These are phyloP conservation scores for Biscogniauxia marginata DNA, from an alignment of 2,329 filamentous ascomycete genomes.

Conservation along the genomic window DNA sequence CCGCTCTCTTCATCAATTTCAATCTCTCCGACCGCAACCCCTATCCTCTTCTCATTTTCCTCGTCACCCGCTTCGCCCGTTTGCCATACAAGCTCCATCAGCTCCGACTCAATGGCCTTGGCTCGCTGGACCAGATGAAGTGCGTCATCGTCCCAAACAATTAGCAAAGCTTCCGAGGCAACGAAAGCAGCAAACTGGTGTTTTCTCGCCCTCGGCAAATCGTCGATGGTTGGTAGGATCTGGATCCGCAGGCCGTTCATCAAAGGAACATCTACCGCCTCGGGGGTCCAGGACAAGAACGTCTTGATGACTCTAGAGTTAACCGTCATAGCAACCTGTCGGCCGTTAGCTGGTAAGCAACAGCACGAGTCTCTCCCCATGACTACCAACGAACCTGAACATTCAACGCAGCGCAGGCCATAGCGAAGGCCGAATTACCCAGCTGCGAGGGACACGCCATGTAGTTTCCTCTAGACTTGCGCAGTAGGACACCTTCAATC, in stretches of 20 bases:
- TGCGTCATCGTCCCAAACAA: conserved; percentile 83
- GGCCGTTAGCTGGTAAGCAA: neutral
- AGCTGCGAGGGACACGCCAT: conserved; percentile 70
- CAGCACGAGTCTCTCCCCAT: neutral
- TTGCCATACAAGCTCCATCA: conserved; percentile 77
- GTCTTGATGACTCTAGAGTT: conserved; percentile 79
- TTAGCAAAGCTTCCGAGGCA: conserved; percentile 65
- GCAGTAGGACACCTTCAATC: conserved; percentile 69
- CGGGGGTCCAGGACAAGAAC: conserved; percentile 70
- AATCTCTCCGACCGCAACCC: conserved; percentile 43
- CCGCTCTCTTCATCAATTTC: conserved; percentile 73
- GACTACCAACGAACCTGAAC: conserved; percentile 55
- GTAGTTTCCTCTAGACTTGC: conserved; percentile 67
- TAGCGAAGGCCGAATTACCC: conserved; percentile 60
- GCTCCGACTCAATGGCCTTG: conserved; percentile 69
- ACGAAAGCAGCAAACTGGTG: conserved; percentile 81
- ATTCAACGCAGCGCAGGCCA: conserved; percentile 67
- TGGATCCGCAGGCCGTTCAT: conserved; percentile 76
- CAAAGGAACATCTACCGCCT: conserved; percentile 72
- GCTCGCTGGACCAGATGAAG: conserved; percentile 68
- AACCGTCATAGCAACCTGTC: conserved; percentile 73
- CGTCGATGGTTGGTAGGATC: conserved; percentile 69
- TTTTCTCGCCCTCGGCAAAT: conserved; percentile 69
- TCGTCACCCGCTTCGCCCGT: conserved; percentile 50
- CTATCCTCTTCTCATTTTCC: conserved; percentile 53